Evolutionary conservation across 371 early-diverging fungal species (phyloP), one percentile per base, ranked within the genome.

Genomic region (Mortierella sp.): DNA sequence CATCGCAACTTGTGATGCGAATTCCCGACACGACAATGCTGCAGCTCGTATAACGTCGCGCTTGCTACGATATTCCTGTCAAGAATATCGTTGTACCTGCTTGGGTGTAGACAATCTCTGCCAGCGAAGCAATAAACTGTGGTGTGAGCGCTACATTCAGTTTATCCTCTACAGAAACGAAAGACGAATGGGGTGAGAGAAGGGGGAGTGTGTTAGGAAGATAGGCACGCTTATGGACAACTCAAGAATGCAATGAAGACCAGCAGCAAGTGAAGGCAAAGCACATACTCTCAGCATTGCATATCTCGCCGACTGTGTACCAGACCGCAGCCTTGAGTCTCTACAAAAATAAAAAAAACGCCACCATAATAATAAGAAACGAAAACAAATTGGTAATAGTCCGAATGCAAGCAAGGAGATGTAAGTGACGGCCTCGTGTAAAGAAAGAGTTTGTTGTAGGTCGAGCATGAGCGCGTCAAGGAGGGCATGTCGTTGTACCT

Each of bases 241-340:
- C 42, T 10, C 9, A 42, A 42, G 7, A 4, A 21, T 5, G 10
- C 10, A 68, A 42, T 24, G 11, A 2, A 11, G 16, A 8, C 21
- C 14, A 38, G 68, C 2, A 68, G 21, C 21, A 19, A n/a, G 7
- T 6, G 1, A 63, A 7, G 63, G 34, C 8, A 19, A 26, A 1
- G 28, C 50, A 63, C 81, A 28, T 79, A 84, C 84, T 78, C 52
- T 84, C 79, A 26, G 74, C 71, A 57, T 84, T 81, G 70, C 84
- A 84, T 70, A 84, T 84, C 48, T 81, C 79, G 8, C 84, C 84
- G 10, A 84, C 84, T 16, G 70, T 68, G 45, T 73, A 81, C 84
- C 84, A 84, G 10, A 84, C 34, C 7, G 84, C 84, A 9, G 84
- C 84, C 68, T 84, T 81, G 42, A 84, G 81, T 63, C 81, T 73